Evolutionary conservation across 306 rosid genomes (phyloP), one percentile per base, ranked within the genome.

Genomic region (Amphicarpaea edgeworthii): DNA sequence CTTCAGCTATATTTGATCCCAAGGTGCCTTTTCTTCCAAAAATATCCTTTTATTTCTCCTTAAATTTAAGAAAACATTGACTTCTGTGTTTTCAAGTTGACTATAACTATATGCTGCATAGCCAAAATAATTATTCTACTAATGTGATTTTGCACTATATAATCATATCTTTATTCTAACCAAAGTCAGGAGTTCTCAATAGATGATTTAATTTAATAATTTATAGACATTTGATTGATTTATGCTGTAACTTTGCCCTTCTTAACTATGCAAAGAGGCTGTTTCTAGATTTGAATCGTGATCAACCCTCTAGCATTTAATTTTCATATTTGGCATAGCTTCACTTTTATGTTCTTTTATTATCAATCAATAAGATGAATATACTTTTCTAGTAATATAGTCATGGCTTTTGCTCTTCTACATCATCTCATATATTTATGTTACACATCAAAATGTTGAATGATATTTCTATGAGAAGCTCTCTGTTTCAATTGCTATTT

Each of bases 1-100:
- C 83, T 43, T 80, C 90, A 0, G 57, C 69, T 41, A 41, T 87
- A 46, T 87, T 88, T 79, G 94, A 91, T 54, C 77, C 85, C 57
- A 79, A 83, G 90, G 98, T 91, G 21, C 41, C 41, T 71, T 77
- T 78, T 77, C 77, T 77, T 82, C 74, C 63, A 51, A 58, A 57
- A 37, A 63, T 77, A 57, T 50, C 71, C 72, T 66, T 12, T 12
- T 76, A 15, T 24, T 21, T 57, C 57, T 23, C 28, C 50, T 19
- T 7, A 37, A 71, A 37, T 77, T 41, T 57, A 10, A 30, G 37
- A 59, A 26, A 17, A 28, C 15, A 23, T 0, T 58, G 77, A 19
- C 20, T 72, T 58, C 62, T 45, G 47, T 45, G 38, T 77, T 68
- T 46, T 79, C 45, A 42, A 42, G 12, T 68, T 77, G 55, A 60